Evolutionary conservation across 1,284 basidiomycete genomes (phyloP), one percentile per base, ranked within the genome.

Genomic region (Papiliotrema terrestris): DNA sequence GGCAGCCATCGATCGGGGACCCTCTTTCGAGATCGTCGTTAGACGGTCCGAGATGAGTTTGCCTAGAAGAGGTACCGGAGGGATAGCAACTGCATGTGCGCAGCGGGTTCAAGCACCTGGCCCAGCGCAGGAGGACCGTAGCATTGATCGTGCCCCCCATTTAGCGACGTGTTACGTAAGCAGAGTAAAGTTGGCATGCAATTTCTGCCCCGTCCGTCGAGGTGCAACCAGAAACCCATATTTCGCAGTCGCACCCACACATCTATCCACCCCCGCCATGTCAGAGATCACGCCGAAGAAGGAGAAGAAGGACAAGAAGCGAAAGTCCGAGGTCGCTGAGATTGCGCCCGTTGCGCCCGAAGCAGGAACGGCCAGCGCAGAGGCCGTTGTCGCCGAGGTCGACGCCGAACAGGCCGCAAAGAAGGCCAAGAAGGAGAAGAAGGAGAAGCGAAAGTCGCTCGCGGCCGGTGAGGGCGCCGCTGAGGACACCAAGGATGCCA

Each of bases 271-370:
- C 49, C 41, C 25, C 58, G 71, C 37, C 37, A 78, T 78, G 76
- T 70, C 75, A 60, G 74, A 75, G 60, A 70, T 73, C 51, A 69
- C 74, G 56, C 62, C 69, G 49, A 74, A 73, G 63, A 71, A 73
- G 63, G 72, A 74, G 67, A 74, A 70, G 70, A 76, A 74, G 63
- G 67, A 69, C 56, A 78, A 78, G 73, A 78, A 78, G 74, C 62
- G 75, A 61, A 78, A 78, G 72, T 74, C 73, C 39, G 70, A 75
- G 45, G 75, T 66, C 35, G 59, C 73, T 39, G 67, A 63, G 15
- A 60, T 58, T 29, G 66, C 61, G 29, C 52, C 48, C 26, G 52
- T 61, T 20, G 51, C 63, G n/a, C 54, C 61, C 26, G 49, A 62
- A 8, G 68, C 60, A 41, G 71, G 67, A 11, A 66, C 65, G 15